Evolutionary conservation across 306 rosid species (phyloP), one percentile per base, ranked within the genome.

Genomic region (Fragaria iinumae): DNA sequence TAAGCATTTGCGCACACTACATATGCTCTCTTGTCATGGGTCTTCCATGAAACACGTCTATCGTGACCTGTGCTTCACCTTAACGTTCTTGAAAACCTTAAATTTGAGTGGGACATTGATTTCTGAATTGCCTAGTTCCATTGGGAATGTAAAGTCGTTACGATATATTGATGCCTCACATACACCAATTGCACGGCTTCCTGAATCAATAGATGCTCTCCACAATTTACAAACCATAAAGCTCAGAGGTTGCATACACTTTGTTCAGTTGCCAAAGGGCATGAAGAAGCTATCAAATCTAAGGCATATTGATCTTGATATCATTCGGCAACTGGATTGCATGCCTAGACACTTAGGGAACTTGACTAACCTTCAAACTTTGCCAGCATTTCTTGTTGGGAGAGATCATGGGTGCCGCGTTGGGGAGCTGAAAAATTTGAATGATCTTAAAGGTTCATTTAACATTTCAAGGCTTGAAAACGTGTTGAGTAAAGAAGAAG

Each of bases 321-420:
- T 80, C 36, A 12, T 73, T 13, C 11, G 79, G 57, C 69, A 56
- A 20, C 32, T 80, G 79, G 47, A 20, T 9, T 73, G 34, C 10
- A 53, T 73, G 83, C 78, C 83, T 2, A 17, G 25, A 14, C 11
- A 55, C 10, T 52, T 80, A 36, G 79, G 83, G 62, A 45, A 43
- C 11, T 73, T 73, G 62, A 67, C 50, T 25, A 67, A 80, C 4
- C 79, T 73, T 55, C 78, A 67, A 5, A 80, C 74, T 67, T 45
- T 80, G 83, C 34, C 79, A 1, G 78, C 75, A 55, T 80, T 73
- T 45, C 39, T 80, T 80, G 78, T 73, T 66, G 83, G 74, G 2
- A 73, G 21, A 50, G 53, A 55, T 43, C 63, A 55, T 32, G 75
- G 79, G 38, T 67, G 34, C 32, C 11, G 12, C 4, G 21, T 80